These are phyloP conservation scores for Haplographium delicatum DNA, from an alignment of 495 filamentous ascomycete genomes.

Conservation along the genomic window DNA sequence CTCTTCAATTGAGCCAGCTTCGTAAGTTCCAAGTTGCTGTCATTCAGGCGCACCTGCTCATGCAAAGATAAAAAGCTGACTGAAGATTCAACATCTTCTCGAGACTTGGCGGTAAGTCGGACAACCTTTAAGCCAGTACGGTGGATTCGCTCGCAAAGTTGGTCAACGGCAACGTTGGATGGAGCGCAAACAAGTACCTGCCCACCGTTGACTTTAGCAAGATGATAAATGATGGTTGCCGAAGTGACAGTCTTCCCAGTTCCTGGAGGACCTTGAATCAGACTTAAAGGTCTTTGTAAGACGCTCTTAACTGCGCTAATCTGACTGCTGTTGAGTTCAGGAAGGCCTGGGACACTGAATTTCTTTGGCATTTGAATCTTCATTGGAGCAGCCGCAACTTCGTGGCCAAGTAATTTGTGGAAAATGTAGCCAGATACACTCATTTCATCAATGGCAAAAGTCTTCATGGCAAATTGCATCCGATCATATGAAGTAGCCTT, in stretches of 20 bases:
- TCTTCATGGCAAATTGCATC: constrained; percentile 99
- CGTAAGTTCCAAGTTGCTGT: constrained; percentile 86
- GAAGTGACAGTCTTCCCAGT: constrained; percentile 99
- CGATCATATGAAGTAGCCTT: constrained; percentile 98
- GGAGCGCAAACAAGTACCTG: constrained; percentile 96
- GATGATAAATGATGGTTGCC: constrained; percentile 96
- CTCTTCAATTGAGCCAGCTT: constrained; percentile 89
- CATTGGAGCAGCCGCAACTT: constrained; percentile 92
- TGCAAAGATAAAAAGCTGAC: constrained; percentile 93
- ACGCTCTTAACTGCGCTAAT: constrained; percentile 97
- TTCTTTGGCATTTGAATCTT: constrained; percentile 96
- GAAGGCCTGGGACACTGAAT: constrained; percentile 91
- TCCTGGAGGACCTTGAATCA: constrained; percentile 95
- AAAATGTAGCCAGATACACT: constrained; percentile 99
- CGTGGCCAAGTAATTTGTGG: constrained; percentile 93
- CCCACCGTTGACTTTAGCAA: constrained; percentile 90
- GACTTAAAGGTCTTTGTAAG: constrained; percentile 81
- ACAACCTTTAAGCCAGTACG: constrained; percentile 92
- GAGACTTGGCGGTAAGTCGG: constrained; percentile 96
- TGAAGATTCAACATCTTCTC: constrained; percentile 95
- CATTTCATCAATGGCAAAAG: constrained; percentile 96
- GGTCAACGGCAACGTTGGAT: constrained; percentile 97
- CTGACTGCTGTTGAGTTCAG: constrained; percentile 92
- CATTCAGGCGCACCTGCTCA: constrained; percentile 95
- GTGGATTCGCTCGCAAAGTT: constrained; percentile 97